Base-by-base conservation (phyloP, 331 rosid genomes). In the Rhamnella rubrinervis region DNA sequence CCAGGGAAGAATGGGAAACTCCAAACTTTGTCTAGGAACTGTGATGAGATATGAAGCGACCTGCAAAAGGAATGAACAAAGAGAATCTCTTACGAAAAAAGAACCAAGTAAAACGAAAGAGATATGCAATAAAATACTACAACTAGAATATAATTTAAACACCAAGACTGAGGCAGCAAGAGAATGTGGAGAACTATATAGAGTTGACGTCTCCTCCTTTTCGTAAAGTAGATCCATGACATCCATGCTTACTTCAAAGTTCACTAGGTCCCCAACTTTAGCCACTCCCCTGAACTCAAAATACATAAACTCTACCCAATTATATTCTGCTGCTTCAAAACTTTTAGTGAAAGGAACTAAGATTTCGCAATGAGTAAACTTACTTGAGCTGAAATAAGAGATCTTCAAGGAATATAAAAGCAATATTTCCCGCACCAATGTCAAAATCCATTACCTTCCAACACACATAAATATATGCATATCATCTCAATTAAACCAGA, bases 151-250 rank as follows among this genome's bases (percentile, higher is more conserved):
- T 37, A 2, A 46, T 26, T 25, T 25, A 20, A 69, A 68, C 68
- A 59, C 98, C 96, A 93, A 77, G 75, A 87, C 52, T 58, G 97
- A 85, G 61, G 96, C 97, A 76, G 98, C 95, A 13, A 90, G 85
- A 58, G 82, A 84, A 51, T 23, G 59, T 71, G 93, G 88, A 79
- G 88, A 81, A 59, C 76, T 73, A 59, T 67, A 84, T 60, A 81
- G 87, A 61, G 67, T 25, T 0, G 88, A 74, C 55, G 84, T 81
- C 79, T 88, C 89, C 80, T 90, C 88, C 75, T 80, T 90, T 73
- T 93, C 96, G 61, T 90, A 93, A 55, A 90, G 89, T 69, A 90
- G 88, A 76, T 90, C 98, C 97, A 93, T 82, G 75, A 90, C 78
- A 28, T 93, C 92, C 82, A 88, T 81, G 83, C 97, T 83, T 57